Evolutionary conservation across 176 grass and related monocot genomes (phyloP).

Genomic region (Triticum turgidum): DNA sequence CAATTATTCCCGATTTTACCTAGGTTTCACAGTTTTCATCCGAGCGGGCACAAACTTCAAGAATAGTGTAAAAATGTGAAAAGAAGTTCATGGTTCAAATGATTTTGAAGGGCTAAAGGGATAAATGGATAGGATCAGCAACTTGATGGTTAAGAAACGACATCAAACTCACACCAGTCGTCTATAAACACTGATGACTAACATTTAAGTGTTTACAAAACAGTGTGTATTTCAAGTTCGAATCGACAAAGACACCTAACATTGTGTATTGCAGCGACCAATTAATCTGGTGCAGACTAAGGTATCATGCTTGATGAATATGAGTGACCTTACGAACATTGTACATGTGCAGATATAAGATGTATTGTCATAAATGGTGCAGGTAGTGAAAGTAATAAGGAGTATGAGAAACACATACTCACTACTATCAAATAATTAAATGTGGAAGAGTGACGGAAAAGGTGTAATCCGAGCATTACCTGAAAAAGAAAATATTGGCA

Average conservation of each 20-base stretch:
- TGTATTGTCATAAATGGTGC: background rate
- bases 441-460: background rate
- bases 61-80: background rate
- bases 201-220: background rate
- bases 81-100: background rate
- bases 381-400: background rate
- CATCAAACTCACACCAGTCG: background rate
- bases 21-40: background rate
- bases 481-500: slow-evolving; percentile 79
- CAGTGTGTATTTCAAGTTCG: background rate
- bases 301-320: background rate
- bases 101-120: background rate
- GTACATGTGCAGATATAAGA: background rate
- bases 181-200: background rate
- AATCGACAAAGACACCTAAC: background rate
- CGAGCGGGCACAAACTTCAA: background rate
- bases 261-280: background rate
- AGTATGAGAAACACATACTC: background rate
- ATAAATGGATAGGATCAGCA: background rate
- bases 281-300: background rate
- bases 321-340: background rate
- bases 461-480: slow-evolving; percentile 22
- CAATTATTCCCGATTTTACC: background rate
- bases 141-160: background rate
- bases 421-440: background rate